Evolutionary conservation across 192 early-diverging fungal species (phyloP).

Genomic region (Thamnidium elegans): DNA sequence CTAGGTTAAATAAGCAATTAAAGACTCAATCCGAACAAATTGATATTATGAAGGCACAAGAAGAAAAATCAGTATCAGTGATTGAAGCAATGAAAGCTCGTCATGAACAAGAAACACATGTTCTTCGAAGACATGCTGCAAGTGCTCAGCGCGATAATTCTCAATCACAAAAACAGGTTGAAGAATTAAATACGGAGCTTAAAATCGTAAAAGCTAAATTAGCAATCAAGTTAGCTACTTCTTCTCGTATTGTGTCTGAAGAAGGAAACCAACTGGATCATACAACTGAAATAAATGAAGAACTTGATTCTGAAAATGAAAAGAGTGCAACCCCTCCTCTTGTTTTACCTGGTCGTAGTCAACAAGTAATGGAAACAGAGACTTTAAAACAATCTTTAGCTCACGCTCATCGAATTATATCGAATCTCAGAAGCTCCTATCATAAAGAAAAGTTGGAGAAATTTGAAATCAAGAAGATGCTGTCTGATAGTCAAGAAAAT

Average conservation of each 20-base stretch:
- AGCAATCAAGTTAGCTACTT: constrained; percentile 20
- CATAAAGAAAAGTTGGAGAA: constrained; percentile 56
- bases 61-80: constrained; percentile 42
- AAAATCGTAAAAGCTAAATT: constrained; percentile 32
- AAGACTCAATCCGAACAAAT: constrained; percentile 53
- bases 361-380: constrained; percentile 30
- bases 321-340: constrained; percentile 2
- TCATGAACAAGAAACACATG: constrained; percentile 60
- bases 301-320: not conserved
- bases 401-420: constrained; percentile 50
- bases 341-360: not conserved
- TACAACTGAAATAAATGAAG: not conserved
- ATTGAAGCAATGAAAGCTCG: constrained; percentile 48
- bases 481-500: constrained; percentile 53
- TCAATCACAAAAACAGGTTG: constrained; percentile 47
- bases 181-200: constrained; percentile 57
- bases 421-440: constrained; percentile 44
- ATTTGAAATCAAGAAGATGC: constrained; percentile 49
- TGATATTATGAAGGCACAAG: constrained; percentile 57
- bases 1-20: constrained; percentile 50
- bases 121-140: constrained; percentile 49
- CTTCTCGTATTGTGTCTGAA: not conserved
- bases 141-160: constrained; percentile 60
- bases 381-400: constrained; percentile 35
- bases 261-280: not conserved